Base-by-base conservation (phyloP, 805 yeast species). In the Metschnikowia noctiluminum region DNA sequence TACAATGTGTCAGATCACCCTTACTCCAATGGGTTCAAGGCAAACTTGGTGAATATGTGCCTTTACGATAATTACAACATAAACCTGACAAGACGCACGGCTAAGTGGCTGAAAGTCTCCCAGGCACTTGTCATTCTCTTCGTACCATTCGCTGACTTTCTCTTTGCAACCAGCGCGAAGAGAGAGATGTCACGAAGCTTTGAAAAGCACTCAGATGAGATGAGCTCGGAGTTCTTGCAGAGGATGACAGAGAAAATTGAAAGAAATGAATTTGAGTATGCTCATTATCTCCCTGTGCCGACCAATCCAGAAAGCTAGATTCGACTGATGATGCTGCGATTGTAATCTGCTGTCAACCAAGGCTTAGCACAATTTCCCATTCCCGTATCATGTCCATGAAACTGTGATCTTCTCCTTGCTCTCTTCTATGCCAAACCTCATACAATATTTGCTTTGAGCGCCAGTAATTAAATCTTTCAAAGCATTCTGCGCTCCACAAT, bases 341-440 rank as follows among this genome's bases (percentile, higher is more conserved):
- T 30, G 10, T 12, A 12, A 12, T 30, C 12, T 30, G 14, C 12
- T 21, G 2, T 32, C 53, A 70, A 3, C 69, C 71, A 40, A 73
- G 58, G 50, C 69, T 65, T 47, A 74, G 59, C 6, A 66, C 68
- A 12, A 71, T 60, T 30, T 76, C 82, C 85, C 85, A 80, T 49
- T 75, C 80, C 45, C 80, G 68, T 1, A 80, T 65, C 64, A 79
- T 59, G 54, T 79, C 82, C 68, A 80, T 69, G 76, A 82, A 80
- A 30, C 79, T 77, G 27, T 55, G 45, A 43, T 67, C 60, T 51
- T 69, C 65, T 12, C 70, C 70, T 7, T 59, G 58, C 6, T 65
- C 67, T 38, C 76, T 57, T 27, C 80, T 60, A 35, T 74, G 67
- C 79, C 81, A 78, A 12, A 78, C 69, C 56, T 80, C 84, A 51